Evolutionary conservation across 495 filamentous ascomycete species (phyloP), one percentile per base, ranked within the genome.

Genomic region (Amphirosellinia nigrospora): DNA sequence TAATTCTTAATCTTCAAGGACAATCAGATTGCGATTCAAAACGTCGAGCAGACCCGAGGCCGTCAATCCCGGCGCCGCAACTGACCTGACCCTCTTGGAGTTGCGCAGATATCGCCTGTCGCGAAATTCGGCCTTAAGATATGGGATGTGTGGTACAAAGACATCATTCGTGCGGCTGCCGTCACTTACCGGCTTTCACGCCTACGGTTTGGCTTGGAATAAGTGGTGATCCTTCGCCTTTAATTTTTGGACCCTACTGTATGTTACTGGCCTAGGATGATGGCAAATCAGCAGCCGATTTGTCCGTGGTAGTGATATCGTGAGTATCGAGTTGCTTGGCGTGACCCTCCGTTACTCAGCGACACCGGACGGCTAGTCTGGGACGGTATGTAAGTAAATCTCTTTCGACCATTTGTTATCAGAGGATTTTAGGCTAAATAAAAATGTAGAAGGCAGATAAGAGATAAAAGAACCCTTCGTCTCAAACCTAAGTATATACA

Each of bases 241-340:
- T 63, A 13, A 2, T 21, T 63, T 62, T 9, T 9, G 19, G 19
- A 10, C 26, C 5, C 30, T n/a, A 10, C 26, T 1, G 19, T n/a
- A 19, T 32, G 3, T 15, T 62, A 15, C 10, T 21, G 23, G 38
- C 8, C 10, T 34, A n/a, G 11, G 28, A 55, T 55, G 52, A 10
- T 23, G 26, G 21, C 8, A 23, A 26, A 50, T 50, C 21, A 50
- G n/a, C n/a, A n/a, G n/a, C 9, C 9, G 21, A 3, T 3, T 10
- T 26, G 9, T 26, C 46, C 9, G 1, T 5, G 16, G 3, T 13
- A 50, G 21, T 11, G 13, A 50, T 11, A 50, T n/a, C 4, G 46
- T 50, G 10, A 56, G 52, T 9, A 56, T 56, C n/a, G n/a, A 28
- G 30, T 34, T 32, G 61, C 43, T 65, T 65, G 62, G 62, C 62